A percentile compares a stretch with the other conserved stretches of the same genome.
phyloP scores from a whole-genome alignment of 2,329 filamentous ascomycete genomes.

The Mycosphaerella sp. region DNA sequence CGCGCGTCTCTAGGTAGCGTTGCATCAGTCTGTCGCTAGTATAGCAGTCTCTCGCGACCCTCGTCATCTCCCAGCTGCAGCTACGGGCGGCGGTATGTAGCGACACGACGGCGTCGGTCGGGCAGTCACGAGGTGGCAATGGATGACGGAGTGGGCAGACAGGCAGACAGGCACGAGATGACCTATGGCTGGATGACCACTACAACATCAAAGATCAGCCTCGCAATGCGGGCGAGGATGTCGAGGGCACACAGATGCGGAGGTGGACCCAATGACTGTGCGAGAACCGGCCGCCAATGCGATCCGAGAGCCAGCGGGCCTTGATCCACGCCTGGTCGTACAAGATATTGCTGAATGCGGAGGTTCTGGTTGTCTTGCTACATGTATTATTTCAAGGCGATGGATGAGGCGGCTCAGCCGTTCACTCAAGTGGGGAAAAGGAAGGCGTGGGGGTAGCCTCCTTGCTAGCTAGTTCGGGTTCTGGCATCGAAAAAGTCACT shows the following conservation, averaged over 20 bases:
- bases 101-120: not conserved
- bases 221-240: not conserved
- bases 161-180: not conserved
- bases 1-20: constrained; percentile 13
- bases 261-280: not conserved
- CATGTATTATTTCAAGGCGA: not conserved
- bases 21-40: constrained; percentile 19
- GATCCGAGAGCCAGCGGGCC: not conserved
- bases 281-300: not conserved
- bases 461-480: too few species aligned
- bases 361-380: not conserved
- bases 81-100: constrained; percentile 1
- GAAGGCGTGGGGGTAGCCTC: not conserved
- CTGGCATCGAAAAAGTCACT: too few species aligned
- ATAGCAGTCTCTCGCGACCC: constrained; percentile 1
- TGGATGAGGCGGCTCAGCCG: not conserved
- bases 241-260: not conserved
- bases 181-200: not conserved
- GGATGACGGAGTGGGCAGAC: not conserved
- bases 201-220: not conserved
- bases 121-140: constrained; percentile 5
- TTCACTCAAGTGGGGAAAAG: not conserved
- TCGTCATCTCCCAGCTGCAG: constrained; percentile 18
- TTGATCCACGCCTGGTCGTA: not conserved
- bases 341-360: not conserved